Conservation (phyloP, 352 stramenopile species). For the Blastocystis sp. region DNA sequence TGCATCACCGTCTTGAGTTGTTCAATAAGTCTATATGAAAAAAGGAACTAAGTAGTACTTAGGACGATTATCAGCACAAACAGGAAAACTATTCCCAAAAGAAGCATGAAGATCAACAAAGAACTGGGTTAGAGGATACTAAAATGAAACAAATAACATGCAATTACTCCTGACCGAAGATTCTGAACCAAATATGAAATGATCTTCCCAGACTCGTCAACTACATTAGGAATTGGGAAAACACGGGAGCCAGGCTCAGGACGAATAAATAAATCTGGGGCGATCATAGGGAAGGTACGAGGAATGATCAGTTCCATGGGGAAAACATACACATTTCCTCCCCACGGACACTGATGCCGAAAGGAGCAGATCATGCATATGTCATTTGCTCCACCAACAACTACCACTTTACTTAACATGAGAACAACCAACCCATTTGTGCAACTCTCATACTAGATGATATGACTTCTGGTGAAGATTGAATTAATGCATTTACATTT, state of each 20-base stretch:
- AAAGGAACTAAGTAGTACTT: background rate
- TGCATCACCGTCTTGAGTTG: background rate
- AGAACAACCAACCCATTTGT: background rate
- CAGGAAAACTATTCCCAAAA: constrained; percentile 5
- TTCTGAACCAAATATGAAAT: background rate
- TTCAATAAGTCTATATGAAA: background rate
- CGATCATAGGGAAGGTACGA: background rate
- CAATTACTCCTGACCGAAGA: background rate
- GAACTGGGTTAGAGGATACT: constrained; percentile 18
- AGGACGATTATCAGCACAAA: constrained; percentile 9
- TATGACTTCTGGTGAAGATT: background rate
- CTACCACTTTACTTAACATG: constrained; percentile 1
- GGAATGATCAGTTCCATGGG: constrained; percentile 38
- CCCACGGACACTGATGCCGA: background rate
- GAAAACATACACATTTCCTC: background rate
- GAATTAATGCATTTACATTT: background rate
- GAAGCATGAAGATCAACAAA: background rate
- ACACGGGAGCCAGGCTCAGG: background rate
- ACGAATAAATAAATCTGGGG: constrained; percentile 4
- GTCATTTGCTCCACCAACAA: background rate
- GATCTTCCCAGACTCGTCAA: constrained; percentile 12
- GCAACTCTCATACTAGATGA: background rate
- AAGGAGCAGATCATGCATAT: constrained; percentile 9
- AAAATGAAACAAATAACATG: background rate
- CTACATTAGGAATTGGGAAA: constrained; percentile 6